phyloP scores from a whole-genome alignment of 441 rosid species.

The Biscutella laevigata region DNA sequence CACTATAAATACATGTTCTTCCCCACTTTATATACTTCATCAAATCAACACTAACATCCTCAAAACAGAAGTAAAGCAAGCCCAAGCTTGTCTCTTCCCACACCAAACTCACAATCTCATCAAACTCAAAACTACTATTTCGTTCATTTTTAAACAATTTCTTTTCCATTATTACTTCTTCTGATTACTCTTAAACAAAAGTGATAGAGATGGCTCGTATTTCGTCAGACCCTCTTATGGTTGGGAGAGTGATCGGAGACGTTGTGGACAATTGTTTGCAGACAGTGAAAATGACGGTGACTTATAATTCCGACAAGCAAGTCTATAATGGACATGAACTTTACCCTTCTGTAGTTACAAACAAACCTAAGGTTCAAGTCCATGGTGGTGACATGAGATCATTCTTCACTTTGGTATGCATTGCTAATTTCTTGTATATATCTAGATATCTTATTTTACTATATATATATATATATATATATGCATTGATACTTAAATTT shows the following conservation, averaged over 20 bases:
- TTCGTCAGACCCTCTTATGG: slow-evolving; percentile 58
- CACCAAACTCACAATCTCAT: slow-evolving; percentile 7
- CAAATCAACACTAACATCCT: slow-evolving; percentile 15
- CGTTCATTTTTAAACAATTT: neutral
- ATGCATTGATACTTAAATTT: neutral
- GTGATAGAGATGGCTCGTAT: slow-evolving; percentile 37
- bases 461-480: neutral
- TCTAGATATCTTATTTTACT: too few relatives aligned
- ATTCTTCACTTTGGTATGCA: slow-evolving; percentile 83
- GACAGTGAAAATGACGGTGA: slow-evolving; percentile 52
- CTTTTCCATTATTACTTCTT: slow-evolving; percentile 5
- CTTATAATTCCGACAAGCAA: slow-evolving; percentile 58
- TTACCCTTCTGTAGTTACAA: slow-evolving; percentile 62
- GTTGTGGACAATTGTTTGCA: slow-evolving; percentile 58
- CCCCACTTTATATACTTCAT: slow-evolving; percentile 25
- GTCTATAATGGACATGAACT: slow-evolving; percentile 85
- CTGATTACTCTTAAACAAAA: neutral
- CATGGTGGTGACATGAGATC: slow-evolving; percentile 86
- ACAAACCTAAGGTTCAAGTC: slow-evolving; percentile 76
- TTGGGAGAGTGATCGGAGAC: slow-evolving; percentile 88
- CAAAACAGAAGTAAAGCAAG: slow-evolving; percentile 11
- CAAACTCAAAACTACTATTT: neutral
- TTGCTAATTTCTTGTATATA: neutral
- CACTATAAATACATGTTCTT: slow-evolving; percentile 23
- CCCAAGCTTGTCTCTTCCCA: slow-evolving; percentile 18